These are phyloP conservation scores for Hura crepitans DNA, from an alignment of 441 rosid genomes.

Conservation along the genomic window DNA sequence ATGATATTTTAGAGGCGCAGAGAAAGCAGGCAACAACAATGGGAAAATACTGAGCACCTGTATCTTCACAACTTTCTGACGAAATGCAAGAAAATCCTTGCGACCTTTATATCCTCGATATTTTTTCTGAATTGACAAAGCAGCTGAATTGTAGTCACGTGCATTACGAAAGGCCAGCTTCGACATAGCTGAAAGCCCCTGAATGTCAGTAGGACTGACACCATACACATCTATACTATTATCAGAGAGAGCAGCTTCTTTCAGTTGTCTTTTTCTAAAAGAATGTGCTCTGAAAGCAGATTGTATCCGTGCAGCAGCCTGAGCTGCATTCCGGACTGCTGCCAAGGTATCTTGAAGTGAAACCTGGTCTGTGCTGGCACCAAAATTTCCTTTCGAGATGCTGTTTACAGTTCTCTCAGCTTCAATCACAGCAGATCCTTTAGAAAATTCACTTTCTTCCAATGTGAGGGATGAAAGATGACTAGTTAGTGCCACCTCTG, in stretches of 20 bases:
- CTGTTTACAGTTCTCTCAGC: slow-evolving; percentile 63
- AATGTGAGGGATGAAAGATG: slow-evolving; percentile 85
- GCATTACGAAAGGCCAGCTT: slow-evolving; percentile 48
- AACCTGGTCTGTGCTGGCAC: slow-evolving; percentile 53
- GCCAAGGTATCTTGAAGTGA: slow-evolving; percentile 66
- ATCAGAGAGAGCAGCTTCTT: slow-evolving; percentile 31
- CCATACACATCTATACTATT: slow-evolving; percentile 50
- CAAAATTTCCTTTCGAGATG: slow-evolving; percentile 37
- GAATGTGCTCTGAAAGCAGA: slow-evolving; percentile 94
- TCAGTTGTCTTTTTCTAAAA: slow-evolving; percentile 62
- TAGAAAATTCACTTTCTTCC: slow-evolving; percentile 69
- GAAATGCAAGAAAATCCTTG: slow-evolving; percentile 57
- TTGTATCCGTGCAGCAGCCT: slow-evolving; percentile 92
- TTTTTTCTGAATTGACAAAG: slow-evolving; percentile 89
- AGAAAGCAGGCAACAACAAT: neutral
- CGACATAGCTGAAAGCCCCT: slow-evolving; percentile 52
- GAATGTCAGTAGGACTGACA: slow-evolving; percentile 44
- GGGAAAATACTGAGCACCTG: slow-evolving; percentile 54
- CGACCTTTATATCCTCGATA: slow-evolving; percentile 89
- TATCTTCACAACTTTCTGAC: slow-evolving; percentile 85
- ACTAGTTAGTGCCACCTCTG: slow-evolving; percentile 81
- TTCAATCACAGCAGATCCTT: slow-evolving; percentile 63
- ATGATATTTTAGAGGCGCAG: slow-evolving; percentile 1
- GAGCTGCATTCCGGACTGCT: slow-evolving; percentile 83
- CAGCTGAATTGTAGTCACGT: slow-evolving; percentile 56